These are phyloP conservation scores for Suhomyces faveliae DNA, from an alignment of 805 yeast species.

Conservation along the genomic window DNA sequence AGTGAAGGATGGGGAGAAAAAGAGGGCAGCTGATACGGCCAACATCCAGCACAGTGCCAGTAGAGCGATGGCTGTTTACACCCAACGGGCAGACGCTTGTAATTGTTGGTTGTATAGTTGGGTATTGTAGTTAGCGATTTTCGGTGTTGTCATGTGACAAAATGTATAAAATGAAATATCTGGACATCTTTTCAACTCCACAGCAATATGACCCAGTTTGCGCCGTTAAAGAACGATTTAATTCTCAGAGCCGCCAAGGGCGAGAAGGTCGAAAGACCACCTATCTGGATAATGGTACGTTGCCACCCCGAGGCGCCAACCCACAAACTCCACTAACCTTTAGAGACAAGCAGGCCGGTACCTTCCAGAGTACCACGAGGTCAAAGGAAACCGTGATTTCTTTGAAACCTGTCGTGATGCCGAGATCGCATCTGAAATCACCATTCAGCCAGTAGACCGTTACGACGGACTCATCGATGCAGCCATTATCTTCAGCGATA, in stretches of 20 bases:
- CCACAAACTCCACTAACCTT: slow-evolving; percentile 7
- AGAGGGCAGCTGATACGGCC: no score
- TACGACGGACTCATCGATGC: slow-evolving; percentile 90
- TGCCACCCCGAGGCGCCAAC: background rate
- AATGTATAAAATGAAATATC: background rate
- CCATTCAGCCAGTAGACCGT: slow-evolving; percentile 92
- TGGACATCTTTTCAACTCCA: background rate
- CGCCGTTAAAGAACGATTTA: slow-evolving; percentile 83
- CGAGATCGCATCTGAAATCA: slow-evolving; percentile 88
- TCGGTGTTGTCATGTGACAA: background rate
- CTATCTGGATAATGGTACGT: slow-evolving; percentile 88
- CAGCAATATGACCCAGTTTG: slow-evolving; percentile 46
- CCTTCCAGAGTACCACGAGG: slow-evolving; percentile 87
- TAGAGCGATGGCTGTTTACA: no score
- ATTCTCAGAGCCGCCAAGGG: slow-evolving; percentile 89
- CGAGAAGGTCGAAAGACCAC: slow-evolving; percentile 92
- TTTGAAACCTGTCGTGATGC: slow-evolving; percentile 95
- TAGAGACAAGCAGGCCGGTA: slow-evolving; percentile 95
- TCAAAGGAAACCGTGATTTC: slow-evolving; percentile 81
- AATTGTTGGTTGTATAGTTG: background rate
- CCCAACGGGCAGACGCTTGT: background rate
- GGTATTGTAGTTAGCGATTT: background rate
- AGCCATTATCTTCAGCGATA: slow-evolving; percentile 94
- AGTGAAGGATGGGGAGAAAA: no score
- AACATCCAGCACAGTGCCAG: no score